A percentile compares a stretch with the other conserved stretches of the same genome.
Conservation (phyloP, 805 yeast species). For the Wickerhamiella shivajii region DNA sequence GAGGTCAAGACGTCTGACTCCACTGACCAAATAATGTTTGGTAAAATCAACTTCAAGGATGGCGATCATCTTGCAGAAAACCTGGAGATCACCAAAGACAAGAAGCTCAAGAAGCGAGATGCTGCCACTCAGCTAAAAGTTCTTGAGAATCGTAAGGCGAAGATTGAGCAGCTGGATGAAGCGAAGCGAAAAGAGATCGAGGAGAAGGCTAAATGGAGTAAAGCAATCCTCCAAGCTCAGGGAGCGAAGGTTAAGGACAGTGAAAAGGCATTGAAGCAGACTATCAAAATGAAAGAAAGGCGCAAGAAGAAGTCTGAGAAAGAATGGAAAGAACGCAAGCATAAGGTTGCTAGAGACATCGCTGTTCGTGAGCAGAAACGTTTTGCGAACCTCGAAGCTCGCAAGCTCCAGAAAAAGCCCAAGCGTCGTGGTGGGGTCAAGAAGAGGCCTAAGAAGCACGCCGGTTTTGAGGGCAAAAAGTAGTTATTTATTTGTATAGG, state of each 20-base stretch:
- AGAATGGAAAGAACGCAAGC: conserved; percentile 87
- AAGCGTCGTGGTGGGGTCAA: conserved; percentile 71
- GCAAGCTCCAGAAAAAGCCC: conserved; percentile 29
- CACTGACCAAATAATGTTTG: conserved; percentile 44
- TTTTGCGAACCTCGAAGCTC: conserved; percentile 56
- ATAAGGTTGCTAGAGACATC: conserved; percentile 58
- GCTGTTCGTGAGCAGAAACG: conserved; percentile 71
- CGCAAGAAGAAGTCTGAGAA: conserved; percentile 72
- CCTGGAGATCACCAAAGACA: conserved; percentile 36
- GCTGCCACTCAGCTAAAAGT: conserved; percentile 78
- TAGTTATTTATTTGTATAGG: not conserved
- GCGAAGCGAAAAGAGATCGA: conserved; percentile 40
- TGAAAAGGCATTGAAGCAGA: conserved; percentile 72
- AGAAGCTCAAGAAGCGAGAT: conserved; percentile 50
- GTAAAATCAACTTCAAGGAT: conserved; percentile 68
- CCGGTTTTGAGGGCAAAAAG: conserved; percentile 75
- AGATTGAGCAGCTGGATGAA: conserved; percentile 44
- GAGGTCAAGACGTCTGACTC: conserved; percentile 21
- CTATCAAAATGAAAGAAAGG: conserved; percentile 70
- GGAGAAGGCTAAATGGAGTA: conserved; percentile 74
- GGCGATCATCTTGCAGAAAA: conserved; percentile 72
- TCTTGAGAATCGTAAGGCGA: conserved; percentile 59
- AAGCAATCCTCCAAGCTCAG: conserved; percentile 71
- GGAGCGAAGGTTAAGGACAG: conserved; percentile 82
- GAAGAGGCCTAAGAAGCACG: conserved; percentile 49